Conservation (phyloP, 805 yeast species). For the Lipomyces anomalus region DNA sequence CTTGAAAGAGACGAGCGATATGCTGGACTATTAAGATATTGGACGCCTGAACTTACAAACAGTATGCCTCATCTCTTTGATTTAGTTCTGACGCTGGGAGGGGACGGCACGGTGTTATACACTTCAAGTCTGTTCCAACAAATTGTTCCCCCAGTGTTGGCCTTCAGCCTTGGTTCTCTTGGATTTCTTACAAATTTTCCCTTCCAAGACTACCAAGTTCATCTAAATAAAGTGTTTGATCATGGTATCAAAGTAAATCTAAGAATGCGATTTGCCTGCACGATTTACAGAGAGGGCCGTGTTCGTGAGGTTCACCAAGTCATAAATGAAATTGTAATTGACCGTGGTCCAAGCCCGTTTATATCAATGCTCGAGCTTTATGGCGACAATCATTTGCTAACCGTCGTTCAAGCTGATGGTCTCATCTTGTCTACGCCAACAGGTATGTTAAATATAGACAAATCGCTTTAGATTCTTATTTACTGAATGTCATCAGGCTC, state of each 20-base stretch:
- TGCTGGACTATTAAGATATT: constrained; percentile 48
- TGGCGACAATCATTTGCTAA: constrained; percentile 77
- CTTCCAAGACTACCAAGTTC: constrained; percentile 56
- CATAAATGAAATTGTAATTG: constrained; percentile 82
- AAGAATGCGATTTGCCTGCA: constrained; percentile 82
- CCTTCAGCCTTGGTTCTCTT: constrained; percentile 67
- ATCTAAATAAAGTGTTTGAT: constrained; percentile 52
- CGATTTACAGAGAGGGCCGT: constrained; percentile 49
- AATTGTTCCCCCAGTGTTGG: constrained; percentile 82
- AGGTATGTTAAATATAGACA: background rate
- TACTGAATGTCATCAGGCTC: constrained; percentile 59
- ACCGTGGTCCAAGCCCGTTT: constrained; percentile 90
- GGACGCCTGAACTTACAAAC: constrained; percentile 59
- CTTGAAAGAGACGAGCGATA: constrained; percentile 40
- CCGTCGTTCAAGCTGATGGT: constrained; percentile 93
- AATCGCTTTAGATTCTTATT: background rate
- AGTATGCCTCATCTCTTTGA: constrained; percentile 43
- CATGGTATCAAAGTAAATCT: constrained; percentile 72
- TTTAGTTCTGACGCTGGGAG: constrained; percentile 83
- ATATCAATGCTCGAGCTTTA: constrained; percentile 83
- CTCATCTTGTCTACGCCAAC: constrained; percentile 90
- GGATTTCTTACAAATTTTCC: constrained; percentile 73
- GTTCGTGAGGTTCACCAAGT: constrained; percentile 48
- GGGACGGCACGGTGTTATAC: constrained; percentile 81
- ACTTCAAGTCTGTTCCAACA: constrained; percentile 61